These are phyloP conservation scores for Sarocladium strictum DNA, from an alignment of 2,329 filamentous ascomycete genomes.

Conservation along the genomic window DNA sequence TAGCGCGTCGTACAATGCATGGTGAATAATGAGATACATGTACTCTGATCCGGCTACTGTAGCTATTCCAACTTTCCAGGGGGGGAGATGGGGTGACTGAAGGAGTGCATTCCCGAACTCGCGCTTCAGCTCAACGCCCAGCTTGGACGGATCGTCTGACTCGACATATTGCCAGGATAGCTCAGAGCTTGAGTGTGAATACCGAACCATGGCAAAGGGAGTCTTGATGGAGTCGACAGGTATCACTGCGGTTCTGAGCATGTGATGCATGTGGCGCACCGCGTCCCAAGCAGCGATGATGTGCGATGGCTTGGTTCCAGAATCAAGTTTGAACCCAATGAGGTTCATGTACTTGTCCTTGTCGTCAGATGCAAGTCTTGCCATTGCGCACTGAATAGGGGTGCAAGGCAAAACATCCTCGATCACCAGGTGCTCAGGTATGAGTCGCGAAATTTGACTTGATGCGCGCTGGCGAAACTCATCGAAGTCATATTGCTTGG, in stretches of 20 bases:
- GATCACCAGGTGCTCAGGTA: conserved; percentile 27
- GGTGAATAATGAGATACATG: conserved; percentile 56
- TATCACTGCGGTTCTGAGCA: conserved; percentile 71
- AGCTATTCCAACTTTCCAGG: conserved; percentile 57
- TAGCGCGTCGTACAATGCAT: conserved; percentile 80
- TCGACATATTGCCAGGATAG: background rate
- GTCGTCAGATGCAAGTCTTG: conserved; percentile 58
- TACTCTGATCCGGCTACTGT: conserved; percentile 15
- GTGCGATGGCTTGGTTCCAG: conserved; percentile 26
- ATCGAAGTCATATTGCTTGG: conserved; percentile 29
- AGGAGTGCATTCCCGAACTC: conserved; percentile 23
- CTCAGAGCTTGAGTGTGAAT: conserved; percentile 21
- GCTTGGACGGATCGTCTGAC: background rate
- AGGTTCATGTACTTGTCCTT: conserved; percentile 63
- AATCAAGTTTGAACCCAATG: conserved; percentile 47
- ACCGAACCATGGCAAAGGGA: conserved; percentile 72
- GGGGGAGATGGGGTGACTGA: conserved; percentile 43
- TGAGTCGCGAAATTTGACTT: conserved; percentile 19
- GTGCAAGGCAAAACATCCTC: conserved; percentile 71
- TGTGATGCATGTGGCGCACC: conserved; percentile 53
- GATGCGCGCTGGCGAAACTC: conserved; percentile 30
- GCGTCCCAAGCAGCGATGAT: conserved; percentile 55
- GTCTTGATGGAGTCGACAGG: conserved; percentile 51
- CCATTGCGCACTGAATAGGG: conserved; percentile 70
- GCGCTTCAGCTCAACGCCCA: background rate